phyloP scores from a whole-genome alignment of 768 basidiomycete species.

The Cystofilobasidium ferigula region DNA sequence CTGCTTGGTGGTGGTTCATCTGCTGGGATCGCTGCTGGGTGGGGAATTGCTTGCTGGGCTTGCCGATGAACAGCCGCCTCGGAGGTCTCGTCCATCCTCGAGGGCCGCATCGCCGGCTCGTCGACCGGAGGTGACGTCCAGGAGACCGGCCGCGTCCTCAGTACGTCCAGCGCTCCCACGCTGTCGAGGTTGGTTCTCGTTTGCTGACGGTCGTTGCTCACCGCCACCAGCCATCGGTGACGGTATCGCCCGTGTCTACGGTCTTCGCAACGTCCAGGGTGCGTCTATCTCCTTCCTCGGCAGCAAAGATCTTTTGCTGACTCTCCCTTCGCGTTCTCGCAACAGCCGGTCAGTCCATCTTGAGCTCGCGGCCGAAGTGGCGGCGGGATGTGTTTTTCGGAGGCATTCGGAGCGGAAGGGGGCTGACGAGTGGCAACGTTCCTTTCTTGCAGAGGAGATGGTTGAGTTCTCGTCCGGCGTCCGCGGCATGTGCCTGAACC shows the following conservation, averaged over 20 bases:
- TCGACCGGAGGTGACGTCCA: conserved; percentile 86
- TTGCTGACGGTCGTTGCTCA: background rate
- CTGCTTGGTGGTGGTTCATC: background rate
- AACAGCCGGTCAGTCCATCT: background rate
- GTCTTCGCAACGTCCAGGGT: conserved; percentile 98
- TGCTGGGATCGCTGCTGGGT: background rate
- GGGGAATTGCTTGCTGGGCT: background rate
- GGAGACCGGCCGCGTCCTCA: conserved; percentile 97
- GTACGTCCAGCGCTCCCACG: conserved; percentile 47
- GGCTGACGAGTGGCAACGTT: too few species aligned
- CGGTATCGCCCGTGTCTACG: conserved; percentile 87
- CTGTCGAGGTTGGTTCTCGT: conserved; percentile 30
- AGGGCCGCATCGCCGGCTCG: conserved; percentile 92
- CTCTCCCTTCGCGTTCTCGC: background rate
- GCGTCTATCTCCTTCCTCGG: conserved; percentile 28
- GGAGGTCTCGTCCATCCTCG: conserved; percentile 98
- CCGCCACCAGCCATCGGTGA: conserved; percentile 76
- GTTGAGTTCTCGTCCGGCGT: conserved; percentile 99
- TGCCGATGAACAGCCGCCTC: conserved; percentile 60
- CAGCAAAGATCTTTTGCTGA: background rate
- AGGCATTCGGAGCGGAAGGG: too few species aligned
- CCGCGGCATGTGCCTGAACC: conserved; percentile 99
- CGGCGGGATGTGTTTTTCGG: too few species aligned
- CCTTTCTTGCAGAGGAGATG: conserved; percentile 79
- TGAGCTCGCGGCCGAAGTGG: too few species aligned